Evolutionary conservation across 176 grass and related monocot species (phyloP).

Genomic region (Pontederia paniculata): DNA sequence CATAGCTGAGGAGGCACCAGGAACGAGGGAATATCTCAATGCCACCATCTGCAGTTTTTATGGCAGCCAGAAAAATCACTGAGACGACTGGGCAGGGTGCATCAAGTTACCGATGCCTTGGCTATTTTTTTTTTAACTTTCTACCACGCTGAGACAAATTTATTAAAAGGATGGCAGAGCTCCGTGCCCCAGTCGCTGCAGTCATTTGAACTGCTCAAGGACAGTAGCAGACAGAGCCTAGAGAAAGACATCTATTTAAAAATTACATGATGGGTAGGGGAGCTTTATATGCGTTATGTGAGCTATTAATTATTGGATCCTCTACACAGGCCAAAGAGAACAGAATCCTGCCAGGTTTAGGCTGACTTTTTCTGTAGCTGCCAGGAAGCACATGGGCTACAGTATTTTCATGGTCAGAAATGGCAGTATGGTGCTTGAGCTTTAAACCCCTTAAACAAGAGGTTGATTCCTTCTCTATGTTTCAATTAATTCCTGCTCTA

Average conservation of each 20-base stretch:
- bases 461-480: background rate
- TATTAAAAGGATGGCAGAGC: conserved; percentile 17
- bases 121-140: background rate
- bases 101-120: background rate
- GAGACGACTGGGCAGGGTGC: background rate
- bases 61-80: background rate
- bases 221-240: background rate
- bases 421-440: background rate
- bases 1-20: background rate
- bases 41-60: background rate
- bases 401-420: background rate
- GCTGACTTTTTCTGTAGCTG: background rate
- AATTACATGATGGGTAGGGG: background rate
- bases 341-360: conserved; percentile 1
- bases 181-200: background rate
- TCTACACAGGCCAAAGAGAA: background rate
- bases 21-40: conserved; percentile 1
- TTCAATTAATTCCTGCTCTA: too few species aligned
- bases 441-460: background rate
- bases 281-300: background rate
- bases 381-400: conserved; percentile 6
- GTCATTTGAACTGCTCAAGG: conserved; percentile 6
- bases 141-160: conserved; percentile 7
- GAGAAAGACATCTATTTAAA: conserved; percentile 3
- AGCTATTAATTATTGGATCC: background rate